These are phyloP conservation scores for Sporothrix brunneoviolacea DNA, from an alignment of 2,329 filamentous ascomycete species.

Conservation along the genomic window DNA sequence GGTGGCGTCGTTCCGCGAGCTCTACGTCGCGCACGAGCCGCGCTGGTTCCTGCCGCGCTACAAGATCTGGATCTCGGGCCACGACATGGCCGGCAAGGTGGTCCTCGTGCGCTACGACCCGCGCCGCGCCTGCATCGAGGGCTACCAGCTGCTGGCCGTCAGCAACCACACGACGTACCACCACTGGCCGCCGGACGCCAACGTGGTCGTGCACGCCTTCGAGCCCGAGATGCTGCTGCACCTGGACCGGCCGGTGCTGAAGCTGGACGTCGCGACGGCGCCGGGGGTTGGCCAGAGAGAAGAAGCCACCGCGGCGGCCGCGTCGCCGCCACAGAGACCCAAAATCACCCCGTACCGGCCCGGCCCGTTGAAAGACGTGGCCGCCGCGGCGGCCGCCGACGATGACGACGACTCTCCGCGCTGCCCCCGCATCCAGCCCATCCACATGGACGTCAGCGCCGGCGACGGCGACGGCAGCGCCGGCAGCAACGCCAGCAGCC, in stretches of 20 bases:
- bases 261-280: slow-evolving; percentile 35
- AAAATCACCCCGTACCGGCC: not conserved
- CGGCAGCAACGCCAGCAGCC: not conserved
- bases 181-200: slow-evolving; percentile 57
- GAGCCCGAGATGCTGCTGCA: slow-evolving; percentile 64
- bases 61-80: slow-evolving; percentile 82
- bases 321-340: not conserved
- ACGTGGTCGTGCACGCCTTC: slow-evolving; percentile 67
- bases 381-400: too few species aligned
- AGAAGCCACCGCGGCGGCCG: too few species aligned
- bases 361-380: too few species aligned
- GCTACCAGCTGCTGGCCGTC: slow-evolving; percentile 66
- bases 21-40: slow-evolving; percentile 69
- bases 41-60: slow-evolving; percentile 77
- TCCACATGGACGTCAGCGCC: not conserved
- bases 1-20: slow-evolving; percentile 57
- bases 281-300: not conserved
- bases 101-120: slow-evolving; percentile 73
- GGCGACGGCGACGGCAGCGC: not conserved
- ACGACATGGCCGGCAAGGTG: slow-evolving; percentile 64
- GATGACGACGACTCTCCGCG: too few species aligned
- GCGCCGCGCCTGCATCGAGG: slow-evolving; percentile 68
- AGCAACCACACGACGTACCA: slow-evolving; percentile 48
- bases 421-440: not conserved
- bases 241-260: slow-evolving; percentile 64